Percentiles rank a stretch among this genome's conserved stretches.
phyloP scores from a whole-genome alignment of 257 asterid genomes.

The Penstemon davidsonii region DNA sequence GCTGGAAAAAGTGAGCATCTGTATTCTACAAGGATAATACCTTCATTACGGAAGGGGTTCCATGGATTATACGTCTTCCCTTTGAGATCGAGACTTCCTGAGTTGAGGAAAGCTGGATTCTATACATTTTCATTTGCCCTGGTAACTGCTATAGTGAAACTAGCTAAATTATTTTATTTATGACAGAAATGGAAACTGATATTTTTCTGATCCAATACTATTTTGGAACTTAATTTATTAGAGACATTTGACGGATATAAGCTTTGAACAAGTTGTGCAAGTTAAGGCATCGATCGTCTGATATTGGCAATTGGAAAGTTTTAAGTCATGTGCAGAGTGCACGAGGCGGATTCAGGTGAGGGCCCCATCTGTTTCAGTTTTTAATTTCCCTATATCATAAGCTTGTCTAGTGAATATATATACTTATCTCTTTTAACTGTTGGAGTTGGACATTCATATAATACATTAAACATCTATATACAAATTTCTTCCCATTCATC shows the following conservation, averaged over 20 bases:
- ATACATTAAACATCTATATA: too few species aligned
- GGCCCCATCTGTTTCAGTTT: too few species aligned
- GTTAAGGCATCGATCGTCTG: slow-evolving; percentile 46
- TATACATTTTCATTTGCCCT: slow-evolving; percentile 47
- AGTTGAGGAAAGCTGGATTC: slow-evolving; percentile 52
- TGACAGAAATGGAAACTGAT: slow-evolving; percentile 4
- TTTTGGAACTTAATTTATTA: slow-evolving; percentile 30
- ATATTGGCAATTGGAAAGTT: slow-evolving; percentile 46
- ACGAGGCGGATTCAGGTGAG: slow-evolving; percentile 11
- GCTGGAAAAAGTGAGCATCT: slow-evolving; percentile 17
- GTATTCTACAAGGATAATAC: slow-evolving; percentile 31
- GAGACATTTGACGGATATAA: slow-evolving; percentile 30
- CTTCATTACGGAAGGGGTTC: slow-evolving; percentile 37
- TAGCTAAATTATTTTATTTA: neutral
- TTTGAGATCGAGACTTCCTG: slow-evolving; percentile 23
- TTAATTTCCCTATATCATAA: too few species aligned
- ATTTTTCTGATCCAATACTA: slow-evolving; percentile 24
- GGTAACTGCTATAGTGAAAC: slow-evolving; percentile 39
- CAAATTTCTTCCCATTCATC: too few species aligned
- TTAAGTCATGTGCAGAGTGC: slow-evolving; percentile 27
- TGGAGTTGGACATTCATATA: too few species aligned
- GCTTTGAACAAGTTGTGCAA: slow-evolving; percentile 36
- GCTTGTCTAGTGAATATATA: too few species aligned
- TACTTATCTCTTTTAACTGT: too few species aligned
- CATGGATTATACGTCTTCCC: slow-evolving; percentile 53